Conservation (phyloP, 2,329 filamentous ascomycete species). For the Arthrobotrys musiformis region DNA sequence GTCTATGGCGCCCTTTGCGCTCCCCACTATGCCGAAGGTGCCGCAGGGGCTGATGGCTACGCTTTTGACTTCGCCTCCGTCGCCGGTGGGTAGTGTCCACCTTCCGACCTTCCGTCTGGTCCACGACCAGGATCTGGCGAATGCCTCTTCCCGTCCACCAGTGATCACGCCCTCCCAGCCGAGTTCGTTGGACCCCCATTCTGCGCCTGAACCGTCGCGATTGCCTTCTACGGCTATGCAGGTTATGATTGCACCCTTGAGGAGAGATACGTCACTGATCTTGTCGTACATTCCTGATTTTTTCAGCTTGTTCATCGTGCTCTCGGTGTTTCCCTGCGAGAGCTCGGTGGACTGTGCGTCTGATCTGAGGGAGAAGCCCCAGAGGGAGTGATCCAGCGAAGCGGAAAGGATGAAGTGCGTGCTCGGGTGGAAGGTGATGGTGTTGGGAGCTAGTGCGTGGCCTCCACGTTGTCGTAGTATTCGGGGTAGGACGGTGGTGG, state of each 20-base stretch:
- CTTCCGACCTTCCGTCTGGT: slow-evolving; percentile 90
- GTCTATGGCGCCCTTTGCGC: slow-evolving; percentile 82
- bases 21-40: slow-evolving; percentile 91
- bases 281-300: slow-evolving; percentile 76
- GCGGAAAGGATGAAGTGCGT: slow-evolving; percentile 77
- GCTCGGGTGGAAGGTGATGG: slow-evolving; percentile 84
- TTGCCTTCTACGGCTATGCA: slow-evolving; percentile 92
- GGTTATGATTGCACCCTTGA: slow-evolving; percentile 92
- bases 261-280: slow-evolving; percentile 66
- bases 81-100: slow-evolving; percentile 89
- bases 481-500: slow-evolving; percentile 86
- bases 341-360: slow-evolving; percentile 94
- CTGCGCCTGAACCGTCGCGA: slow-evolving; percentile 83
- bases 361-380: slow-evolving; percentile 94
- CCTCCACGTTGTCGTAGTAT: slow-evolving; percentile 87
- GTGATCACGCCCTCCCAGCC: slow-evolving; percentile 98
- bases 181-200: slow-evolving; percentile 68
- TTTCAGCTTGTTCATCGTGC: slow-evolving; percentile 77
- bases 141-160: slow-evolving; percentile 84
- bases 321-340: slow-evolving; percentile 74
- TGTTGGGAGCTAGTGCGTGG: slow-evolving; percentile 85
- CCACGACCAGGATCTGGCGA: slow-evolving; percentile 89
- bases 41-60: slow-evolving; percentile 91
- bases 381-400: slow-evolving; percentile 87
- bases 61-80: slow-evolving; percentile 82